Conservation (phyloP, 352 stramenopile genomes). For the Phytophthora chlamydospora region DNA sequence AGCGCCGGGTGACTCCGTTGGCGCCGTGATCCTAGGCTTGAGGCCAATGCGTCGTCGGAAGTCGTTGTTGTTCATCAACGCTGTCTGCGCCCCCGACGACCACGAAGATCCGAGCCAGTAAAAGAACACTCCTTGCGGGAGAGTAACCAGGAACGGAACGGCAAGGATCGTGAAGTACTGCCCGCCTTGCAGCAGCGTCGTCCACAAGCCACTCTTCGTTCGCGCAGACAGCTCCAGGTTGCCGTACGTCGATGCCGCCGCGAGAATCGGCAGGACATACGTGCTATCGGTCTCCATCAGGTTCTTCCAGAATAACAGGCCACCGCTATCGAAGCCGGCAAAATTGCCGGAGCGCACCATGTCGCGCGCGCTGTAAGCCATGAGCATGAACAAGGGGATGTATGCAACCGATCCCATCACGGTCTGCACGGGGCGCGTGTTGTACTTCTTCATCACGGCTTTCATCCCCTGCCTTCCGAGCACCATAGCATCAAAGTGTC, state of each 20-base stretch:
- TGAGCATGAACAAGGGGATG: conserved; percentile 74
- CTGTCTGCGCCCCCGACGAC: conserved; percentile 64
- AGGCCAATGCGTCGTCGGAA: conserved; percentile 67
- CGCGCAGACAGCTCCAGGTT: conserved; percentile 62
- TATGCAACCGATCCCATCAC: conserved; percentile 68
- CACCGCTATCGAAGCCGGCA: conserved; percentile 62
- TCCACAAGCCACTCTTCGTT: conserved; percentile 59
- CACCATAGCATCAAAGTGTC: conserved; percentile 56
- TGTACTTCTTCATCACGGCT: conserved; percentile 76
- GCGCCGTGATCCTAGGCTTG: conserved; percentile 40
- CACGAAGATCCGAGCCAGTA: conserved; percentile 82
- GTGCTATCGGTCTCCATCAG: conserved; percentile 67
- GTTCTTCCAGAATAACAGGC: conserved; percentile 71
- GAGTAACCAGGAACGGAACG: conserved; percentile 50
- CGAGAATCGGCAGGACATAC: conserved; percentile 62
- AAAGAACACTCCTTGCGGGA: conserved; percentile 83
- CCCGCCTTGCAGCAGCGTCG: conserved; percentile 44
- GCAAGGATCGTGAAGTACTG: conserved; percentile 67
- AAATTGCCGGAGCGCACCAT: conserved; percentile 80
- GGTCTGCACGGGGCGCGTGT: conserved; percentile 71
- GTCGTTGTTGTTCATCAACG: conserved; percentile 69
- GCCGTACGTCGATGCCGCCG: conserved; percentile 61
- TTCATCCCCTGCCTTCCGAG: conserved; percentile 57
- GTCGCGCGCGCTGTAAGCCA: conserved; percentile 77
- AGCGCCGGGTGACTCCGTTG: conserved; percentile 24